phyloP scores from a whole-genome alignment of 352 stramenopile species.

The Phytophthora europaea region DNA sequence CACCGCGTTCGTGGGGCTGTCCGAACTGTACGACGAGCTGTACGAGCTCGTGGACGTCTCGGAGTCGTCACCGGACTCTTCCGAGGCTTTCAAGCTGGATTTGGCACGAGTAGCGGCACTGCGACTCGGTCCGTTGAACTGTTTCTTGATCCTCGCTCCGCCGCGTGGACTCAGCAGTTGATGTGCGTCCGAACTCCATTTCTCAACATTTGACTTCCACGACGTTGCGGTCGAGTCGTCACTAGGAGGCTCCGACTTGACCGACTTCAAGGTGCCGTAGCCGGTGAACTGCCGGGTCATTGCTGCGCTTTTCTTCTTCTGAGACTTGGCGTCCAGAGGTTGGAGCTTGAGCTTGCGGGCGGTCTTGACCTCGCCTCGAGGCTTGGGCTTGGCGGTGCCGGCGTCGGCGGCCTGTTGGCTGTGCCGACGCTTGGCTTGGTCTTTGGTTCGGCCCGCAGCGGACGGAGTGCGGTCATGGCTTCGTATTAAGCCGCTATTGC shows the following conservation, averaged over 20 bases:
- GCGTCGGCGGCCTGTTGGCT: constrained; percentile 15
- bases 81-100: constrained; percentile 11
- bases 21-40: constrained; percentile 43
- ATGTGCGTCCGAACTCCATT: constrained; percentile 46
- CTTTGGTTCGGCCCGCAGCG: constrained; percentile 28
- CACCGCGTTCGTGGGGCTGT: constrained; percentile 20
- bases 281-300: constrained; percentile 36
- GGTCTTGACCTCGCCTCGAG: constrained; percentile 21
- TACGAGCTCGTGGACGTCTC: constrained; percentile 52
- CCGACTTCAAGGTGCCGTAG: constrained; percentile 38
- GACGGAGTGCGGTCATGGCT: constrained; percentile 23
- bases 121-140: constrained; percentile 21
- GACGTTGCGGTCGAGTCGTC: constrained; percentile 28
- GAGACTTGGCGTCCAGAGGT: constrained; percentile 17
- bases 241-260: constrained; percentile 15
- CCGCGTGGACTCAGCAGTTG: constrained; percentile 45
- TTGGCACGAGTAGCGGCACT: constrained; percentile 8
- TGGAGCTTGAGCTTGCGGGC: constrained; percentile 31
- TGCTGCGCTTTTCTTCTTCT: constrained; percentile 24
- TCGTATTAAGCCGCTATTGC: constrained; percentile 50
- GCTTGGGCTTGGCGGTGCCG: constrained; percentile 14
- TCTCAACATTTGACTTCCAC: constrained; percentile 59
- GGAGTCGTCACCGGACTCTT: constrained; percentile 55
- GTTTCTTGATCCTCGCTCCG: constrained; percentile 41
- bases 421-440: constrained; percentile 24